phyloP scores from a whole-genome alignment of 208 protist species.

The Phytomonas sp. region DNA sequence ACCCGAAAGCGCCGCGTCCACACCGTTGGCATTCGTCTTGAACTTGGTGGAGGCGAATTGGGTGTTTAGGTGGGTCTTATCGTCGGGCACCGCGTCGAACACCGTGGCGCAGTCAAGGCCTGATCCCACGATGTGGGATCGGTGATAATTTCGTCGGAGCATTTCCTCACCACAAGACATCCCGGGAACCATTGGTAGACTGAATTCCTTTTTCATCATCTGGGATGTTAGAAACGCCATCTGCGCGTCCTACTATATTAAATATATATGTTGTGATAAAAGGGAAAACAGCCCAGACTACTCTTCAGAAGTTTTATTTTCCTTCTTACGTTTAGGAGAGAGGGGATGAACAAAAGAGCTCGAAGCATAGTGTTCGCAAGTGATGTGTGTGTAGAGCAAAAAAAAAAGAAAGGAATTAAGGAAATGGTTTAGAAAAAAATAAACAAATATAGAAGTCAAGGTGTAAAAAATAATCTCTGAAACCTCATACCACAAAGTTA shows the following conservation, averaged over 20 bases:
- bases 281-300: slow-evolving; percentile 3
- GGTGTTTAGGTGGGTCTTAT: slow-evolving; percentile 27
- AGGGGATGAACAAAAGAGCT: neutral
- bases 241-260: neutral
- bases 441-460: neutral
- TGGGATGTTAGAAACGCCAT: slow-evolving; percentile 79
- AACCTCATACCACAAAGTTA: neutral
- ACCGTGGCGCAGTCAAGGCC: slow-evolving; percentile 31
- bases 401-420: slow-evolving; percentile 9
- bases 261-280: neutral
- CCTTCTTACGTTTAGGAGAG: neutral
- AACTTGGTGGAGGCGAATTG: neutral
- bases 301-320: neutral
- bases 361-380: neutral
- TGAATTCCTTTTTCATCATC: slow-evolving; percentile 83
- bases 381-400: neutral
- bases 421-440: neutral
- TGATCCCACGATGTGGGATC: slow-evolving; percentile 46
- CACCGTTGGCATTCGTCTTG: slow-evolving; percentile 4
- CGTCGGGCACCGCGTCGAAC: slow-evolving; percentile 46
- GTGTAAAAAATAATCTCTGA: neutral
- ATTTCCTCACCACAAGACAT: slow-evolving; percentile 85
- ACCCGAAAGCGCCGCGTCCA: neutral
- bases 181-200: slow-evolving; percentile 86
- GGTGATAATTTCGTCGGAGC: slow-evolving; percentile 85